phyloP scores from a whole-genome alignment of 1,139 yeast species.

The Zygosaccharomyces sapae region DNA sequence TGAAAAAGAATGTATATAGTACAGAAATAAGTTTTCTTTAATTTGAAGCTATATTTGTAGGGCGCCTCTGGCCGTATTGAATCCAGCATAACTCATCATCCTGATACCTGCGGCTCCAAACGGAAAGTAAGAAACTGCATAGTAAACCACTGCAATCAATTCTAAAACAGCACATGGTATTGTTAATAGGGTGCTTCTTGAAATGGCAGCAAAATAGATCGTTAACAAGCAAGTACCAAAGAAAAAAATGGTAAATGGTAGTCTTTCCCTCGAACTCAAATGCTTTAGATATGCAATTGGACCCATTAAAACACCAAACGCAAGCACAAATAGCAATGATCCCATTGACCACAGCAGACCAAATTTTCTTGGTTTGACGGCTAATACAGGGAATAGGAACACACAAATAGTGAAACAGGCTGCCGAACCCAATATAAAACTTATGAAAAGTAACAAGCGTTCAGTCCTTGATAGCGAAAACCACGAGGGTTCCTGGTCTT shows the following conservation, averaged over 20 bases:
- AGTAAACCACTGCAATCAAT: slow-evolving; percentile 79
- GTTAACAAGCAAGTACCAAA: slow-evolving; percentile 71
- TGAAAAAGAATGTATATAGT: not conserved
- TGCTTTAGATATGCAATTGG: slow-evolving; percentile 76
- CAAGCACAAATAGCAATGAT: slow-evolving; percentile 74
- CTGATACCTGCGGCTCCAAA: slow-evolving; percentile 87
- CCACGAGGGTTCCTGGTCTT: slow-evolving; percentile 55
- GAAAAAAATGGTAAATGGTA: slow-evolving; percentile 76
- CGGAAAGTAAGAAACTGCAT: slow-evolving; percentile 89
- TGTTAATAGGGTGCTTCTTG: slow-evolving; percentile 71
- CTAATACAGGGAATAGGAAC: slow-evolving; percentile 81
- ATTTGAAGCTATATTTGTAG: slow-evolving; percentile 25
- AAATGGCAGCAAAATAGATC: slow-evolving; percentile 51
- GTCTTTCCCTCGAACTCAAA: slow-evolving; percentile 66
- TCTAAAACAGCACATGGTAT: slow-evolving; percentile 72
- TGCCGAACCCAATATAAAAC: slow-evolving; percentile 69
- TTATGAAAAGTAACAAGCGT: slow-evolving; percentile 68
- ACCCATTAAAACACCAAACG: slow-evolving; percentile 91
- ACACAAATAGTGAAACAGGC: slow-evolving; percentile 81
- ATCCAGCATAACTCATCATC: slow-evolving; percentile 72
- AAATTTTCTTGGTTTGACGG: slow-evolving; percentile 86
- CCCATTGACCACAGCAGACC: slow-evolving; percentile 92
- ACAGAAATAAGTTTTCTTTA: not conserved
- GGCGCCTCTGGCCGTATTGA: slow-evolving; percentile 57
- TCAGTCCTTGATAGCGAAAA: slow-evolving; percentile 69